Base-by-base conservation (phyloP, 1,284 basidiomycete genomes). In the Fomitiporia mediterranea region DNA sequence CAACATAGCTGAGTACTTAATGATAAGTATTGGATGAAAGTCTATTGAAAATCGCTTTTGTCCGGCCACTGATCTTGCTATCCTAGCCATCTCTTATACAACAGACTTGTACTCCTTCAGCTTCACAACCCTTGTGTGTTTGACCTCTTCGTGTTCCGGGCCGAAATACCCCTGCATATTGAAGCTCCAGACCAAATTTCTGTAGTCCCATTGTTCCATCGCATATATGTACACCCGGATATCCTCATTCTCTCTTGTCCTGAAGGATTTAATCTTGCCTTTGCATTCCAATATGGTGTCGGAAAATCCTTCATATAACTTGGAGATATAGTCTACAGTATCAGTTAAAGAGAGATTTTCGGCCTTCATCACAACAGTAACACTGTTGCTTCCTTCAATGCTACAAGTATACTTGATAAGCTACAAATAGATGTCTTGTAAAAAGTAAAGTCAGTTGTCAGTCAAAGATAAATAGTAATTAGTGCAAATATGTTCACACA, bases 351-450 rank as follows among this genome's bases (percentile, higher is more conserved):
- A 61, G 56, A 75, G 63, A 47, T 61, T 56, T 52, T 70, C 65
- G 40, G 65, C 64, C 51, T 64, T 62, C 70, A 73, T 74, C 35
- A 74, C 61, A 21, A 74, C 71, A 4, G 71, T 72, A 44, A 76
- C 64, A 61, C 72, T 68, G 63, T 76, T 76, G 63, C 73, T 73
- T 35, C 69, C 71, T 32, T 63, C 66, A 35, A 70, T 63, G 3
- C 74, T 72, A 39, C 66, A 64, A 2, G 69, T 67, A 44, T 72
- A 69, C 59, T 75, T 74, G 65, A 71, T 70, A 57, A 71, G 70
- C 61, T 74, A 76, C 5, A 73, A 75, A 63, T 74, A 75, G 17
- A 74, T 62, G 58, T 75, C 74, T 73, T 75, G n/a, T n/a, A n/a
- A n/a, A n/a, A n/a, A 21, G 23, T 30, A 53, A 11, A 19, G 23